A percentile compares a stretch with the other conserved stretches of the same genome.
These are phyloP conservation scores for Sabuloglossum arenarium DNA, from an alignment of 495 filamentous ascomycete genomes.

Conservation along the genomic window DNA sequence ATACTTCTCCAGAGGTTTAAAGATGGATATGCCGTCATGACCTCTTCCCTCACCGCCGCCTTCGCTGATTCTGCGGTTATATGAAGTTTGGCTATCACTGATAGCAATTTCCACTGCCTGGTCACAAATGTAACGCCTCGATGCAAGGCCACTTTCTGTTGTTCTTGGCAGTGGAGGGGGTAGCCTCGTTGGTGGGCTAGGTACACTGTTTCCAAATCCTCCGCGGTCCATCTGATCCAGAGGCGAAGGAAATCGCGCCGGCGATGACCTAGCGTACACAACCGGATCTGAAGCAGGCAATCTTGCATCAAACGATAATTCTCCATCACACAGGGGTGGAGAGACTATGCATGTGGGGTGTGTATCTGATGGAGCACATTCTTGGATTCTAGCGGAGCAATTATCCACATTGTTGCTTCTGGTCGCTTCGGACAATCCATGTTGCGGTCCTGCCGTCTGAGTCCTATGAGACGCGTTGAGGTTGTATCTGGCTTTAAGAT, in stretches of 20 bases:
- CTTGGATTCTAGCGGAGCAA: background rate
- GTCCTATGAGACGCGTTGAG: background rate
- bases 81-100: background rate
- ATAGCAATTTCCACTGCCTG: background rate
- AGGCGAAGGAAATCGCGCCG: background rate
- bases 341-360: background rate
- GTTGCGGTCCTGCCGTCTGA: background rate
- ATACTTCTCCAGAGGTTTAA: slow-evolving; percentile 7
- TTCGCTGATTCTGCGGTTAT: background rate
- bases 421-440: background rate
- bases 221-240: background rate
- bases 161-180: background rate
- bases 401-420: background rate
- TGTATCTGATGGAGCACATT: background rate
- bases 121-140: background rate
- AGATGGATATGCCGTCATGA: background rate
- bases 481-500: background rate
- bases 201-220: background rate
- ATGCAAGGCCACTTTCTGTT: background rate
- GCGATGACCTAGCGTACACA: background rate
- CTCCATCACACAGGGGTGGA: background rate
- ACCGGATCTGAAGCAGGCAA: background rate
- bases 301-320: background rate
- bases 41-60: background rate
- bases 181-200: background rate